phyloP scores from a whole-genome alignment of 2,329 filamentous ascomycete species.

The Rutstroemia sp. region DNA sequence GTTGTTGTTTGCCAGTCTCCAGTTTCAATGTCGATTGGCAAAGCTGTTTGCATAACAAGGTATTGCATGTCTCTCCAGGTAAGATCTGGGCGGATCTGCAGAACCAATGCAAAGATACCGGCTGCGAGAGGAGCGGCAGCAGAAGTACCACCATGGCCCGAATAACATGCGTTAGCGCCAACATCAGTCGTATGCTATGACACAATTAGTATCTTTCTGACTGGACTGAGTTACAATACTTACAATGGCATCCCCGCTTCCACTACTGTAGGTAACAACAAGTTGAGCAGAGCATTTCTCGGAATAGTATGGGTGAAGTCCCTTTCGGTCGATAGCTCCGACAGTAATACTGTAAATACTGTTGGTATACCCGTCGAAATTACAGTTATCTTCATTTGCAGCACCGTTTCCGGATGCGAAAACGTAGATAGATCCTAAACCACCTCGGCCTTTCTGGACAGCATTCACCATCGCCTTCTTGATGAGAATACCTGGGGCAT shows the following conservation, averaged over 20 bases:
- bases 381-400: slow-evolving; percentile 84
- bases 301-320: slow-evolving; percentile 90
- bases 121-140: slow-evolving; percentile 89
- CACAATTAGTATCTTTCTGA: slow-evolving; percentile 15
- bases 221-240: slow-evolving; percentile 25
- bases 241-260: slow-evolving; percentile 74
- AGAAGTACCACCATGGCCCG: slow-evolving; percentile 85
- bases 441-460: slow-evolving; percentile 76
- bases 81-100: slow-evolving; percentile 78
- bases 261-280: slow-evolving; percentile 94
- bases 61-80: slow-evolving; percentile 95
- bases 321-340: slow-evolving; percentile 81
- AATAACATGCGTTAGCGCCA: slow-evolving; percentile 71
- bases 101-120: slow-evolving; percentile 81
- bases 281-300: slow-evolving; percentile 93
- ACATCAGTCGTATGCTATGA: slow-evolving; percentile 84
- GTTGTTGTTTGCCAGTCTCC: slow-evolving; percentile 76
- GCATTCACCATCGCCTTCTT: slow-evolving; percentile 86
- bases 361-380: slow-evolving; percentile 99
- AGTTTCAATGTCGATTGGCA: slow-evolving; percentile 66
- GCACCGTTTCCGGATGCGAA: slow-evolving; percentile 97
- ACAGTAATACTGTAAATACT: slow-evolving; percentile 99
- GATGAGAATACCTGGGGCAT: slow-evolving; percentile 83
- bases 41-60: slow-evolving; percentile 74
- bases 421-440: slow-evolving; percentile 86